These are phyloP conservation scores for Auriscalpium orientale DNA, from an alignment of 768 basidiomycete species.

Conservation along the genomic window DNA sequence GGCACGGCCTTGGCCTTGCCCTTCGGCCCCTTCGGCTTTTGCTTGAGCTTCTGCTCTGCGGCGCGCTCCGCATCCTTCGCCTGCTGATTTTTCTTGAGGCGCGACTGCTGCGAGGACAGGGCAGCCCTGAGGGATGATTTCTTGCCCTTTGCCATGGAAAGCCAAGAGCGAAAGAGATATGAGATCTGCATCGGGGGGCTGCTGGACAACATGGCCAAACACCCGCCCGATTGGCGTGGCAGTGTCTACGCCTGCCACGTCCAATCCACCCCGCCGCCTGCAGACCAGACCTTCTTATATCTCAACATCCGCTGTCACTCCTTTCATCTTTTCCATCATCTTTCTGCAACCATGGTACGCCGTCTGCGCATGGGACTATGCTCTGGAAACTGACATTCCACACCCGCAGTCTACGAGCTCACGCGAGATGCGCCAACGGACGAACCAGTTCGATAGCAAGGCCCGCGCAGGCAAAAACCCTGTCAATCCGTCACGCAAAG, in stretches of 20 bases:
- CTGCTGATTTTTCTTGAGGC: slow-evolving; percentile 56
- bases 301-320: neutral
- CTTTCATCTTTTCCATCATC: neutral
- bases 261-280: neutral
- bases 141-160: slow-evolving; percentile 20
- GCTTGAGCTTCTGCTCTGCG: slow-evolving; percentile 39
- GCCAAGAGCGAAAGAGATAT: neutral
- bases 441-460: slow-evolving; percentile 71
- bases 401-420: slow-evolving; percentile 38
- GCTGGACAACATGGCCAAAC: slow-evolving; percentile 10
- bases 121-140: slow-evolving; percentile 55
- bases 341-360: neutral
- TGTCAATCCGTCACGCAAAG: slow-evolving; percentile 62
- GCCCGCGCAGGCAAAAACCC: slow-evolving; percentile 72
- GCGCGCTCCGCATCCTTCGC: slow-evolving; percentile 40
- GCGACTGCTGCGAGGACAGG: slow-evolving; percentile 61
- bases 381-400: neutral
- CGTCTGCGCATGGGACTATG: neutral
- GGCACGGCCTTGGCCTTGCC: slow-evolving; percentile 29
- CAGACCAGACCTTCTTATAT: neutral
- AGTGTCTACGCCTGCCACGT: slow-evolving; percentile 3
- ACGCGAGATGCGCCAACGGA: slow-evolving; percentile 76
- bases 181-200: neutral
- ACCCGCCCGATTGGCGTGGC: slow-evolving; percentile 1
- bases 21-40: slow-evolving; percentile 26